Conservation (phyloP, 352 stramenopile genomes). For the Pythium insidiosum region DNA sequence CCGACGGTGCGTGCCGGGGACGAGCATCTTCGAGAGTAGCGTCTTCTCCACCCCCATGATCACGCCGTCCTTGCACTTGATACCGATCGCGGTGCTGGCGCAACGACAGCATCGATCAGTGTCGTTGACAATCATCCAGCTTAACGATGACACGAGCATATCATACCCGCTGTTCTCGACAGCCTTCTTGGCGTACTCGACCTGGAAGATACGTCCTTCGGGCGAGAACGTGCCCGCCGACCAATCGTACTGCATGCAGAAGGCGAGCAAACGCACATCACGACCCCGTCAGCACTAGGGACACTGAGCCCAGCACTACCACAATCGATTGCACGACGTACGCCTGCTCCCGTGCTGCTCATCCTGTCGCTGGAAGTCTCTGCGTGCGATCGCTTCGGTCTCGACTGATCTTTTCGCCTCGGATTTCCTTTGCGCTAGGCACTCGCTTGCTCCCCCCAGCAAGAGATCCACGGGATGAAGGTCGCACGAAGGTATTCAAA, state of each 20-base stretch:
- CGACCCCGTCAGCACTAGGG: neutral
- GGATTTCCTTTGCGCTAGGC: constrained; percentile 18
- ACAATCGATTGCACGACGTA: constrained; percentile 12
- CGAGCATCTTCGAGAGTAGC: constrained; percentile 89
- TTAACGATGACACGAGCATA: neutral
- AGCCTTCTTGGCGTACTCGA: constrained; percentile 98
- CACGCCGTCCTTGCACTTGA: constrained; percentile 96
- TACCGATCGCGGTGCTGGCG: constrained; percentile 92
- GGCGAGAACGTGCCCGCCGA: constrained; percentile 94
- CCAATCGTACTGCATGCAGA: constrained; percentile 61
- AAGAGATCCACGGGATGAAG: constrained; percentile 12
- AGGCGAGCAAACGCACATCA: neutral
- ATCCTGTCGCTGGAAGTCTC: constrained; percentile 41
- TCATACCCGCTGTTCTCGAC: constrained; percentile 93
- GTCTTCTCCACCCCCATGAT: constrained; percentile 98
- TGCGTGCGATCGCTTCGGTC: constrained; percentile 1
- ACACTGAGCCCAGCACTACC: too few relatives aligned
- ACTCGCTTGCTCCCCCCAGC: too few relatives aligned
- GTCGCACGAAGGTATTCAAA: constrained; percentile 16
- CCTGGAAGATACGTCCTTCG: constrained; percentile 98
- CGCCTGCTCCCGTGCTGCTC: constrained; percentile 79
- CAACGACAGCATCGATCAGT: neutral
- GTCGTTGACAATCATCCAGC: neutral
- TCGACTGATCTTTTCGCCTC: neutral
- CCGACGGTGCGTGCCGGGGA: constrained; percentile 81